Base-by-base conservation (phyloP, 2,329 filamentous ascomycete genomes). In the Beauveria bassiana region DNA sequence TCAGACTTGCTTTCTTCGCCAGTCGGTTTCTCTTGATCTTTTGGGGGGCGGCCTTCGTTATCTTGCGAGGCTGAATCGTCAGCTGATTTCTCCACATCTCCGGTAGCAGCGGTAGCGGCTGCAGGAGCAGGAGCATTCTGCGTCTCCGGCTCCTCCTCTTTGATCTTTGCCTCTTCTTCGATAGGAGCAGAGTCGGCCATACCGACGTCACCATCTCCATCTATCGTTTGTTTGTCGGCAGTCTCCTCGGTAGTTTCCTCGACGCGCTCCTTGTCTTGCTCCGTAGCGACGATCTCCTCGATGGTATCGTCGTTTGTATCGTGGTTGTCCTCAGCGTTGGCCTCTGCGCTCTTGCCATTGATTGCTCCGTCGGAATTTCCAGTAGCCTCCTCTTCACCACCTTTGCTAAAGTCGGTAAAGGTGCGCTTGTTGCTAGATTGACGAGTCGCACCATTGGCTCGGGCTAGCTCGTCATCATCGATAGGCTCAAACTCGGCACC, bases 401-500 rank as follows among this genome's bases (percentile, higher is more conserved):
- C 75, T 59, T 83, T 80, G 20, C 75, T 74, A 68, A 77, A 83
- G 66, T 85, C 81, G 56, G 74, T 76, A 66, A 85, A 85, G 1
- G 77, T 77, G 20, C 80, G 79, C 66, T 79, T 78, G 61, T 74
- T 77, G 31, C 76, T 79, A 34, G 77, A 80, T 38, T 75, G 73
- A 40, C 73, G 74, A 57, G 83, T 86, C 46, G 92, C 82, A 18
- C 92, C 93, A 66, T 95, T 91, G 43, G 83, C 81, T 47, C 79
- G 79, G 47, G 84, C 84, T 74, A 91, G 85, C 12, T 96, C 91
- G 68, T 98, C 93, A 63, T 96, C 91, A 64, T 96, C 92, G 65
- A 90, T 96, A 49, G 95, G 90, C 63, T 92, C 90, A 49, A 93
- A 85, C 70, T 97, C 93, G 67, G 89, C 90, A 8, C 90, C 85